A percentile compares a stretch with the other conserved stretches of the same genome.
Evolutionary conservation across 257 asterid genomes (phyloP).

Genomic region (Thymus mandschuricus): DNA sequence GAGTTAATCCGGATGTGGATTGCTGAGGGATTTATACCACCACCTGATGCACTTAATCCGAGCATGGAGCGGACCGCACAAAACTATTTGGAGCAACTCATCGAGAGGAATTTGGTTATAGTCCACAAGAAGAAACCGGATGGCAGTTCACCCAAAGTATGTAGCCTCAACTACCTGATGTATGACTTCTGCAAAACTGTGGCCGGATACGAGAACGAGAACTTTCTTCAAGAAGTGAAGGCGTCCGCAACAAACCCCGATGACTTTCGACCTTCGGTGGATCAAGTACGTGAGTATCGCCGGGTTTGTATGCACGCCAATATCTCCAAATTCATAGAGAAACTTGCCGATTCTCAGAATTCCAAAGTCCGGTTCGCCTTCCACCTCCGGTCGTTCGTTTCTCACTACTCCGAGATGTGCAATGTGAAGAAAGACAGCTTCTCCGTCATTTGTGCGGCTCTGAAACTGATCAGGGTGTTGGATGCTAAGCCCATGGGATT

Average conservation of each 20-base stretch:
- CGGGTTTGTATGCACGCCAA: slow-evolving; percentile 40
- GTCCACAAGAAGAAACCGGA: slow-evolving; percentile 11
- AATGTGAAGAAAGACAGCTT: slow-evolving; percentile 9
- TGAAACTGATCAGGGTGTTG: slow-evolving; percentile 42
- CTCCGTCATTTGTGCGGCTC: slow-evolving; percentile 38
- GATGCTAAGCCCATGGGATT: slow-evolving; percentile 37
- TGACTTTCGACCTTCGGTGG: background rate
- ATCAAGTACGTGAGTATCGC: background rate
- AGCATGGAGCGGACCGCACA: slow-evolving; percentile 41
- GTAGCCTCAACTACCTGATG: slow-evolving; percentile 39
- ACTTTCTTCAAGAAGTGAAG: slow-evolving; percentile 10
- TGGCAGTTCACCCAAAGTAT: slow-evolving; percentile 40
- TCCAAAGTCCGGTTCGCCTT: background rate
- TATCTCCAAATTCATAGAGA: slow-evolving; percentile 20
- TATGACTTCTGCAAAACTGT: slow-evolving; percentile 39
- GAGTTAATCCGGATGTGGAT: slow-evolving; percentile 40
- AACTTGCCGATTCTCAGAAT: background rate
- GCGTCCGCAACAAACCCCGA: background rate
- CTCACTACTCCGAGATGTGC: slow-evolving; percentile 22
- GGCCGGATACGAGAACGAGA: slow-evolving; percentile 20
- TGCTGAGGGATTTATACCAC: slow-evolving; percentile 45
- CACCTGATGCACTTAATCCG: background rate
- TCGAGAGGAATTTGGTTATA: slow-evolving; percentile 35
- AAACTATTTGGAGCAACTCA: slow-evolving; percentile 31
- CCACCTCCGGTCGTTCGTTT: slow-evolving; percentile 33